Evolutionary conservation across 2,329 filamentous ascomycete genomes (phyloP), one percentile per base, ranked within the genome.

Genomic region (Fusarium nygamai): DNA sequence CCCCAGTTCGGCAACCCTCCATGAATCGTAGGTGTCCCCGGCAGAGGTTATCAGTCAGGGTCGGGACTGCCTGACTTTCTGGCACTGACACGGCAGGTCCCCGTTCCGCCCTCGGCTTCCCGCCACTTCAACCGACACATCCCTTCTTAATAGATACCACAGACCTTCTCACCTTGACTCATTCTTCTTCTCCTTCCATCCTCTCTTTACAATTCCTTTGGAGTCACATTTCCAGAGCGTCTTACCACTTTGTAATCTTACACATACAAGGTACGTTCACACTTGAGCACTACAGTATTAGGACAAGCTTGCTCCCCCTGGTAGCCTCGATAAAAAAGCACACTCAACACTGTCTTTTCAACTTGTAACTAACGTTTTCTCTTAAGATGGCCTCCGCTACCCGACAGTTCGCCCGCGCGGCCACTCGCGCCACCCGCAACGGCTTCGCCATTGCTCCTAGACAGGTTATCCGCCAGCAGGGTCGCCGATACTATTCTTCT

Each of bases 401-500:
- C 74, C 88, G 88, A 77, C 87, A 88, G 75, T 85, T 90, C 78
- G 84, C 87, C 82, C 88, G 88, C 81, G 85, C 88, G 75, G 86
- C 91, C 66, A 85, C 92, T 80, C 89, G 90, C 80, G 86, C 89
- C 50, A 73, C 79, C 44, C 90, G 89, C 79, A 88, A 86, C 79
- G 86, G 89, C 74, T 88, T 93, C 82, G 85, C 86, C 75, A 86
- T 88, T 63, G 86, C 88, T 51, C 87, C 89, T 62, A 90, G 92
- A 77, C 89, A 92, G 79, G 88, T 90, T 76, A 92, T 95, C 87
- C 93, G 92, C 83, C 90, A 92, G 81, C 88, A 92, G 79, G 90
- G 90, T 79, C 93, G 92, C 77, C 93, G 94, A 76, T 92, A 91
- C 84, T 97, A 97, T 86, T 92, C 95, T 50, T 92, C 93, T 64